phyloP scores from a whole-genome alignment of 176 grass and related monocot species.

The Guadua angustifolia region DNA sequence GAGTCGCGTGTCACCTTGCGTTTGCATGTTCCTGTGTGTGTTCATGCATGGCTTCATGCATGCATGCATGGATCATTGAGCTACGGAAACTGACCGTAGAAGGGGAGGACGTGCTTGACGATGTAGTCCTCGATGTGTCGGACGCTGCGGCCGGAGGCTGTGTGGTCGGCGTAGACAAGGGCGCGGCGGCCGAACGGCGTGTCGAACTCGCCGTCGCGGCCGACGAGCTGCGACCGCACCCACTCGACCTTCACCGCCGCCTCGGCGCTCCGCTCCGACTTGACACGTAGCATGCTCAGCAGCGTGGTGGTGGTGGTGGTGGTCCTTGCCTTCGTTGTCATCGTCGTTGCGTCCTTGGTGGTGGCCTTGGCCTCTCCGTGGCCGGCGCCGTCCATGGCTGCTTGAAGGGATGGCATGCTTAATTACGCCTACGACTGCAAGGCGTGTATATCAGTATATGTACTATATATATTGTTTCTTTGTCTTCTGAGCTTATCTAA shows the following conservation, averaged over 20 bases:
- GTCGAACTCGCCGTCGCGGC: constrained; percentile 58
- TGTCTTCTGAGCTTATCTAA: constrained; percentile 21
- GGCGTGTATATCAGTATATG: background rate
- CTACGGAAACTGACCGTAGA: constrained; percentile 58
- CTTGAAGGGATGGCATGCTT: constrained; percentile 40
- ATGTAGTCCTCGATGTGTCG: constrained; percentile 78
- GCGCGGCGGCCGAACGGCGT: constrained; percentile 69
- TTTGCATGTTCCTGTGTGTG: background rate
- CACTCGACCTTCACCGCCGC: constrained; percentile 52
- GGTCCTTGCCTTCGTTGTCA: background rate
- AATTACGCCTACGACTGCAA: background rate
- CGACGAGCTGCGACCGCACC: constrained; percentile 54
- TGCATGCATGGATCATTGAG: background rate
- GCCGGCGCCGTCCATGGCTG: background rate
- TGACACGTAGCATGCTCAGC: constrained; percentile 38
- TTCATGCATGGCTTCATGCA: no score
- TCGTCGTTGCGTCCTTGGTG: background rate
- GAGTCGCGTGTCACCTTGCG: background rate
- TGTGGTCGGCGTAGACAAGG: constrained; percentile 81
- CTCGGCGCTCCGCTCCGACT: constrained; percentile 39
- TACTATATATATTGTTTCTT: background rate
- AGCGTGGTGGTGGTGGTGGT: background rate
- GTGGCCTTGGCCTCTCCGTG: background rate
- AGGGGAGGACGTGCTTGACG: constrained; percentile 70
- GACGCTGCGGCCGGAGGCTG: constrained; percentile 70